phyloP scores from a whole-genome alignment of 2,329 filamentous ascomycete genomes.

The Thelonectria olida region DNA sequence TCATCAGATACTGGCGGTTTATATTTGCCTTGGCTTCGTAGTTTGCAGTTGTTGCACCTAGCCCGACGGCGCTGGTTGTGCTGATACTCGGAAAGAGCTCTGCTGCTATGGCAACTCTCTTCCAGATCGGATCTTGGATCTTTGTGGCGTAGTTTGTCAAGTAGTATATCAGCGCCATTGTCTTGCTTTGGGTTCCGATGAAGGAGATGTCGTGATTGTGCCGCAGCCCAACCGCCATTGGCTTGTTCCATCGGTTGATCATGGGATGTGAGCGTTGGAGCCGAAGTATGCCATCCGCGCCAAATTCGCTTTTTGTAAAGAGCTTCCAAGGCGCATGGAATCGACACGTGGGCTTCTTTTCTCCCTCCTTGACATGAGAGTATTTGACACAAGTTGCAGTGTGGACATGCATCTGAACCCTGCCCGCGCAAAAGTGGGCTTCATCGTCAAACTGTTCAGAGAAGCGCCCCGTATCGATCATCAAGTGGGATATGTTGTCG shows the following conservation, averaged over 20 bases:
- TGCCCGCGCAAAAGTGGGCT: slow-evolving; percentile 13
- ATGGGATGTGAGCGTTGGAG: not conserved
- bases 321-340: slow-evolving; percentile 13
- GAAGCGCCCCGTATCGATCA: not conserved
- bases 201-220: slow-evolving; percentile 18
- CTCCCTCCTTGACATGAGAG: not conserved
- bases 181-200: slow-evolving; percentile 13
- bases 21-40: slow-evolving; percentile 1
- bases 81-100: not conserved
- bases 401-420: slow-evolving; percentile 1
- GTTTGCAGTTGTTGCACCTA: not conserved
- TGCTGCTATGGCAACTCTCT: slow-evolving; percentile 2
- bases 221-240: not conserved
- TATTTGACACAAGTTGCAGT: slow-evolving; percentile 14
- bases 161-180: slow-evolving; percentile 5
- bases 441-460: slow-evolving; percentile 10
- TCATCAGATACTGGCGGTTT: slow-evolving; percentile 8
- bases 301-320: slow-evolving; percentile 1
- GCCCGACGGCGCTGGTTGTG: not conserved
- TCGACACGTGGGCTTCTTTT: not conserved
- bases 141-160: slow-evolving; percentile 18
- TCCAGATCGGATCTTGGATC: slow-evolving; percentile 11
- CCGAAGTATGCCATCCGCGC: not conserved
- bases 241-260: slow-evolving; percentile 7
- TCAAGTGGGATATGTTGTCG: slow-evolving; percentile 4